Base-by-base conservation (phyloP, 257 asterid genomes). In the Penstemon eatonii region DNA sequence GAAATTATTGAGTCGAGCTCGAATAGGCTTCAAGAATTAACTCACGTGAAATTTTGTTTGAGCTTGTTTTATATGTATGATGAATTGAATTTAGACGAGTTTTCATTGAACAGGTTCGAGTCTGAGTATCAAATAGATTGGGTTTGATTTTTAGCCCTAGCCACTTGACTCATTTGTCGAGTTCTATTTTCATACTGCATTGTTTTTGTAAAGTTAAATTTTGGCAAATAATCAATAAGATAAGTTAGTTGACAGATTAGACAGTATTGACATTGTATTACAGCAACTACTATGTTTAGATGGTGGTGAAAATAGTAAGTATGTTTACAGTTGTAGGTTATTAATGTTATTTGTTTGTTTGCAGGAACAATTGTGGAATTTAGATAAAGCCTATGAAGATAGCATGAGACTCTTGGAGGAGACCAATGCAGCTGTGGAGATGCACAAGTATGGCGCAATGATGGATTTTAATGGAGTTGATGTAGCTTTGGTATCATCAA, bases 341-440 rank as follows among this genome's bases (percentile, higher is more conserved):
- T 18, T 19, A 3, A 58, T 70, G 54, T 40, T 72, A 15, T 56
- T 50, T 66, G 58, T 67, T 54, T 33, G 13, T 69, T 39, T 58
- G 74, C 78, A 92, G 98, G 91, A 87, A 59, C 87, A 80, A 19
- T 71, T 94, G 63, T 85, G 96, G 92, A 81, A 76, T 63, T 69
- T 87, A 80, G 80, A 80, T 72, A 78, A 69, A 52, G 58, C 89
- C 6, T 94, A 80, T 46, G 89, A 84, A 4, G 85, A 79, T 39
- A 91, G 97, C 69, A 7, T 89, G 59, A 65, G 66, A 65, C 95
- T 94, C 37, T 72, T 91, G 62, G 76, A 79, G 76, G 97, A 91
- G 81, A 94, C 99, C 15, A 82, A 80, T 81, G 99, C 99, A 0
- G 96, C 88, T 38, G 91, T 94, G 64, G 89, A 91, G 86, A 90